Conservation (phyloP, 192 early-diverging fungal species). For the Podila verticillata region DNA sequence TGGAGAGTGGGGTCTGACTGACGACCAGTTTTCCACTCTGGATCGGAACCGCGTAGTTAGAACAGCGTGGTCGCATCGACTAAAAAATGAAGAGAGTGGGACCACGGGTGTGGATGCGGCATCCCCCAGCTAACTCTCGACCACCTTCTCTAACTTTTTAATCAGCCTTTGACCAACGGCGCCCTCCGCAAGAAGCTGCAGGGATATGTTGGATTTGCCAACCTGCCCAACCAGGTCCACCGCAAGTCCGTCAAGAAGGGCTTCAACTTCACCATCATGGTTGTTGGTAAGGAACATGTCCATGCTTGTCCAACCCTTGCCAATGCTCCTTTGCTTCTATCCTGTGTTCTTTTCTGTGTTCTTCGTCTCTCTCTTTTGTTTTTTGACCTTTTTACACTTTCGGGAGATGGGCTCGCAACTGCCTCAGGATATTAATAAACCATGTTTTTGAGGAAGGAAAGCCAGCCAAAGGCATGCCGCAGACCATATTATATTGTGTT, state of each 20-base stretch:
- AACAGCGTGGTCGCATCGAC: too few relatives aligned
- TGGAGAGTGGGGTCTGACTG: too few relatives aligned
- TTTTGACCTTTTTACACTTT: slow-evolving; percentile 1
- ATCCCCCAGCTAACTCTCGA: neutral
- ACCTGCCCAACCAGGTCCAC: slow-evolving; percentile 95
- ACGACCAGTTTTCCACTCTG: too few relatives aligned
- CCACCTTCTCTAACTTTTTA: neutral
- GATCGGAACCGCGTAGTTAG: too few relatives aligned
- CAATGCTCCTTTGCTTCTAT: neutral
- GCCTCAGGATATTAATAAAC: slow-evolving; percentile 28
- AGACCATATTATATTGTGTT: too few relatives aligned
- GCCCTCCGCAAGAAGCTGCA: slow-evolving; percentile 55
- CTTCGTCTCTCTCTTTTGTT: slow-evolving; percentile 8
- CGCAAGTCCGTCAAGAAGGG: slow-evolving; percentile 93
- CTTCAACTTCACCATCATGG: slow-evolving; percentile 97
- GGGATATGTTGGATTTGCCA: slow-evolving; percentile 88
- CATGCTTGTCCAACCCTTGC: neutral
- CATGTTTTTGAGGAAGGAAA: slow-evolving; percentile 14
- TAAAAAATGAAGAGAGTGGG: too few relatives aligned
- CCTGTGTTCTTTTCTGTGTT: slow-evolving; percentile 1
- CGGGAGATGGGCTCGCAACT: slow-evolving; percentile 46
- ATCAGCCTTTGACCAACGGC: slow-evolving; percentile 37
- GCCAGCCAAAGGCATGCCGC: neutral
- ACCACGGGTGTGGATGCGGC: too few relatives aligned
- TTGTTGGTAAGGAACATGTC: slow-evolving; percentile 84